Base-by-base conservation (phyloP, 257 asterid species). In the Fraxinus americana region DNA sequence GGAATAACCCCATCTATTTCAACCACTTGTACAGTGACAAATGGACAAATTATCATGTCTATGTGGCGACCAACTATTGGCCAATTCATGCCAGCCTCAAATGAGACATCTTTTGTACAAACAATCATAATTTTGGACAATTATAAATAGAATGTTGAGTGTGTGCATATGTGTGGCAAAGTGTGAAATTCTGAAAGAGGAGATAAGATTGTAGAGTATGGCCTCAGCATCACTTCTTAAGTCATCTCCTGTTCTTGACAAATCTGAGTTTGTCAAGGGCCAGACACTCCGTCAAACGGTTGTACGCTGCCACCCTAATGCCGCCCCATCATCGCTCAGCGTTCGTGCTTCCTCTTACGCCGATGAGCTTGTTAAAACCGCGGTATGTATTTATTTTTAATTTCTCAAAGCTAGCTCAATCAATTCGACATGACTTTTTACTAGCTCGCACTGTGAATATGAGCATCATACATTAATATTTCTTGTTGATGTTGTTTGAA, bases 211-310 rank as follows among this genome's bases (percentile, higher is more conserved):
- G 67, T 61, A 25, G 59, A 21, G 34, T 71, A 89, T 89, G 91
- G 92, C 91, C 76, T 85, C 89, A 63, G 88, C 89, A 34, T 87
- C 92, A 78, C 88, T 89, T 72, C 88, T 89, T 61, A 89, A 87
- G 83, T 80, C 89, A 75, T 87, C 92, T 52, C 80, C 79, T 21
- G 87, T 89, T 71, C 78, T 87, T 71, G 91, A 83, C 80, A 86
- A 89, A 63, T 86, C 92, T 36, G 92, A 89, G 66, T 87, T 87
- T 74, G 73, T 86, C 2, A 89, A 85, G 81, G 92, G 89, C 39
- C 89, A 80, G 35, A 17, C 35, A 82, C 86, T 89, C 54, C 87
- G 88, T 32, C 91, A 83, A 38, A 57, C 89, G 9, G 71, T 72
- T 11, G 77, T 78, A 41, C 89, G 85, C 38, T 66, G 83, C 83